Evolutionary conservation across 768 basidiomycete genomes (phyloP), one percentile per base, ranked within the genome.

Genomic region (Mycena kentingensis): DNA sequence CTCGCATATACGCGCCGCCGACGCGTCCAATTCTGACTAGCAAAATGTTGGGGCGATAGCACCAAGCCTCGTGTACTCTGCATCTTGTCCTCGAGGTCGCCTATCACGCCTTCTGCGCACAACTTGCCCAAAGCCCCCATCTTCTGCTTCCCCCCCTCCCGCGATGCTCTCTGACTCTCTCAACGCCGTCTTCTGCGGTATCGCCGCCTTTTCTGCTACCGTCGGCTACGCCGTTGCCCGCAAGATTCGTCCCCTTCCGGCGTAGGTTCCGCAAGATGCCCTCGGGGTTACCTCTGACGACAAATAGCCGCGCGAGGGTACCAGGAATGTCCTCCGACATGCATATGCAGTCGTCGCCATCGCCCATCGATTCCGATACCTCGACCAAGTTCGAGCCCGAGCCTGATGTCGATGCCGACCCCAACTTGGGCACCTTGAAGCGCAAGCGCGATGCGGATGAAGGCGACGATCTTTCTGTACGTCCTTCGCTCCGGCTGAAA

Each of bases 181-280:
- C 63, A 81, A 78, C 66, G 72, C 81, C 52, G 76, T 81, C 25
- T 74, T 81, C 49, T 79, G 76, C 46, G 79, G 81, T 54, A 70
- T 84, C 51, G 81, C 82, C 26, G 82, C 82, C 15, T 75, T 83
- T 57, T 81, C 82, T 48, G 82, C 81, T 7, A 80, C 79, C 13
- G 74, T 83, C 22, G 80, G 82, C 44, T 84, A 83, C 57, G 79
- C 80, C 3, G 82, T 73, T 55, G 68, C 77, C 19, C 77, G 81
- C 45, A 77, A 75, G 51, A 19, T 45, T 24, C 46, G 58, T 13
- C 58, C 58, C 7, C 54, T 60, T 18, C 58, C 58, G 13, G 48
- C 50, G 58, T 60, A 52, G 45, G 49, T 51, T 60, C 68, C 39
- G 60, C 57, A 35, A 39, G 61, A 21, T 67, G 63, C 60, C 61